A percentile compares a stretch with the other conserved stretches of the same genome.
Conservation (phyloP, 257 asterid genomes). For the Ilex aquifolium region DNA sequence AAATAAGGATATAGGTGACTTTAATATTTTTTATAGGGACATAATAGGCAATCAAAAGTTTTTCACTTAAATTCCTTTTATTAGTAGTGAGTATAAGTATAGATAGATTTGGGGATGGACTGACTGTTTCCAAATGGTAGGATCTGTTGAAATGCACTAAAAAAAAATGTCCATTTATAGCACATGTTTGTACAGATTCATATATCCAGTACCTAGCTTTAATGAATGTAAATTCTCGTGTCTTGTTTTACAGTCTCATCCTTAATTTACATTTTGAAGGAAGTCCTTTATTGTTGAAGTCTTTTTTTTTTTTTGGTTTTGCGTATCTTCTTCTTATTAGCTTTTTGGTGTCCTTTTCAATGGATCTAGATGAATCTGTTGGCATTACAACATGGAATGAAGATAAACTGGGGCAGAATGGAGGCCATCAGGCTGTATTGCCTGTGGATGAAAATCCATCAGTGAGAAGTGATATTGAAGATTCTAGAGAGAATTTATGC, state of each 20-base stretch:
- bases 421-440: slow-evolving; percentile 21
- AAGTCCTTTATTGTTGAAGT: neutral
- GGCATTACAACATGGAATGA: slow-evolving; percentile 39
- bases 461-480: slow-evolving; percentile 19
- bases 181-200: too few species aligned
- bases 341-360: slow-evolving; percentile 8
- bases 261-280: neutral
- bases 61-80: too few species aligned
- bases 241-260: neutral
- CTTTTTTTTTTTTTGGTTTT: neutral
- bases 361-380: slow-evolving; percentile 34
- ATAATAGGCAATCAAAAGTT: too few species aligned
- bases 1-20: too few species aligned
- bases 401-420: slow-evolving; percentile 23
- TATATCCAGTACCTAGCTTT: too few species aligned
- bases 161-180: too few species aligned
- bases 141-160: too few species aligned
- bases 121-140: too few species aligned
- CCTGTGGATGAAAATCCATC: slow-evolving; percentile 26
- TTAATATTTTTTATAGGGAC: too few species aligned
- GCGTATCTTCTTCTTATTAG: neutral
- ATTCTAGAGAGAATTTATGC: slow-evolving; percentile 13
- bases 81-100: too few species aligned
- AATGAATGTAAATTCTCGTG: too few species aligned
- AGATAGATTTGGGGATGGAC: too few species aligned